phyloP scores from a whole-genome alignment of 2,329 filamentous ascomycete species.

The Emmonsia crescens region DNA sequence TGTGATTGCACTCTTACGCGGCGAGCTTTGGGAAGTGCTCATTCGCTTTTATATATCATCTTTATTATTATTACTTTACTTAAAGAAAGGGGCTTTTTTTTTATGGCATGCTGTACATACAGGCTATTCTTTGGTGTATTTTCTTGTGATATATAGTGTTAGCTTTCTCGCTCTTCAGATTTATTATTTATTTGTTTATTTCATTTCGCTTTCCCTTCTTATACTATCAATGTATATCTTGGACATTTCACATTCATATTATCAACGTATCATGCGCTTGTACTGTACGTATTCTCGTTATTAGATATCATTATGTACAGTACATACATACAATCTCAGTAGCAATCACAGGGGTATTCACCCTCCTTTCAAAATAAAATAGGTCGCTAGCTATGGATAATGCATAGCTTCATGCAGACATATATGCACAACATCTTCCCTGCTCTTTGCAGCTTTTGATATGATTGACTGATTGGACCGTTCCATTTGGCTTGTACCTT shows the following conservation, averaged over 20 bases:
- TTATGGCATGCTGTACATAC: not conserved
- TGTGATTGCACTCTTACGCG: not conserved
- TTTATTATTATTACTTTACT: not conserved
- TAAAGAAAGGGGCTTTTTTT: not conserved
- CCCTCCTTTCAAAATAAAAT: not conserved
- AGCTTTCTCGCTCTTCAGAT: not conserved
- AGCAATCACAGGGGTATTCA: not conserved
- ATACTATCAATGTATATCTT: not conserved
- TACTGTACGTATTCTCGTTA: not conserved
- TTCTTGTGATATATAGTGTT: not conserved
- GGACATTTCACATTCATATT: not conserved
- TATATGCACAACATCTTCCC: not conserved
- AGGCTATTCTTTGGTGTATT: not conserved
- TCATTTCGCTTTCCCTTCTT: no score
- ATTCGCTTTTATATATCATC: not conserved
- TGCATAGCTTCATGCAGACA: not conserved
- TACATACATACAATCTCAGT: not conserved
- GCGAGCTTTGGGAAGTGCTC: not conserved
- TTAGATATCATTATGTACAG: not conserved
- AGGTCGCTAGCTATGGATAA: not conserved
- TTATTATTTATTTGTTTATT: no score
- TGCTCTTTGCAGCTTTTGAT: not conserved
- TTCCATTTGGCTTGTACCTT: not conserved
- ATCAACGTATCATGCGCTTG: not conserved
- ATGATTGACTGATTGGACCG: not conserved